Conservation (phyloP, 1,139 yeast species). For the Pneumocystis jirovecii region DNA sequence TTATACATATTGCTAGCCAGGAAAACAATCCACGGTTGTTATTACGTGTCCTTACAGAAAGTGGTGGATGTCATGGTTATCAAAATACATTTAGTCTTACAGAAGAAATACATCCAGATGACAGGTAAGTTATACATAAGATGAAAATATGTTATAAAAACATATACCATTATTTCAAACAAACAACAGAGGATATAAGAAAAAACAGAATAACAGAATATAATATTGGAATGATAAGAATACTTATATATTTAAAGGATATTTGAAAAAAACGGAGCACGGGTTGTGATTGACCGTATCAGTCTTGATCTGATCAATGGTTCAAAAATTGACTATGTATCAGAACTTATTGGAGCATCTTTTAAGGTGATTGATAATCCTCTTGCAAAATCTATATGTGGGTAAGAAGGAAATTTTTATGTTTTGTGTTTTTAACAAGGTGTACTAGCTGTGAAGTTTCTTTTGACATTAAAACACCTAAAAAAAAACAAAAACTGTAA, state of each 20-base stretch:
- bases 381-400: constrained; percentile 81
- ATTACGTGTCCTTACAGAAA: constrained; percentile 66
- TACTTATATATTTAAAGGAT: constrained; percentile 21
- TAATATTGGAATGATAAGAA: constrained; percentile 20
- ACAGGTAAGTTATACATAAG: constrained; percentile 11
- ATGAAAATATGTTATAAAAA: constrained; percentile 13
- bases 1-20: constrained; percentile 15
- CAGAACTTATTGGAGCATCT: constrained; percentile 87
- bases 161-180: background rate
- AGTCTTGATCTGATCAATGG: constrained; percentile 73
- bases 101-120: constrained; percentile 28
- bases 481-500: background rate
- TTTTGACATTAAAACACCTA: background rate
- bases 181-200: background rate
- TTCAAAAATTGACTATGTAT: constrained; percentile 74
- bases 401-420: constrained; percentile 22
- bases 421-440: too few relatives aligned
- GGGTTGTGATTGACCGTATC: constrained; percentile 61
- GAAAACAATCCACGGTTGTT: constrained; percentile 40
- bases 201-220: too few relatives aligned
- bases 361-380: constrained; percentile 87
- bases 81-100: constrained; percentile 65
- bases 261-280: constrained; percentile 55
- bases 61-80: constrained; percentile 98
- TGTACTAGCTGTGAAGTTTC: background rate